Base-by-base conservation (phyloP, 177 flowering plant genomes). In the Vitis hybrid region DNA sequence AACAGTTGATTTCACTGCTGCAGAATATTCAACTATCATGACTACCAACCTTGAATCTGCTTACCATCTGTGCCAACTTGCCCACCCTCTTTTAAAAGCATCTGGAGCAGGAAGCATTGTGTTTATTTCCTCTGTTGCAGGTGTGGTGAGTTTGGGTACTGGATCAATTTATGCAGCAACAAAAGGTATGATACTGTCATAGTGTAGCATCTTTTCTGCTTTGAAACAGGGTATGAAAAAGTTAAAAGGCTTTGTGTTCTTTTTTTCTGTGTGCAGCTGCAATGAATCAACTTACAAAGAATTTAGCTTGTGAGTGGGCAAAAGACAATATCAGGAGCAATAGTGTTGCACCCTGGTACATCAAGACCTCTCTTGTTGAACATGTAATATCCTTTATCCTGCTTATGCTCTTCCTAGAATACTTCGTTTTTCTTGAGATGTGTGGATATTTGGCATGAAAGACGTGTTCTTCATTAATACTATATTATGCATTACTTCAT, bases 121-220 rank as follows among this genome's bases (percentile, higher is more conserved):
- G 68, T 87, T 85, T 75, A 75, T 86, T 55, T 87, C 92, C 26
- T 88, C 92, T 67, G 88, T 87, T 68, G 89, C 81, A 8, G 89
- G 89, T 16, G 39, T 80, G 3, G 51, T 75, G 5, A 67, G 74
- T 56, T 2, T 87, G 8, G 77, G 79, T 16, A 59, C 77, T n/a
- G 75, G 81, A 31, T 77, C 87, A 50, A 71, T 85, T 63, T 88
- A 87, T 73, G 84, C 75, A 51, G 78, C 87, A 10, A 76, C 71
- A n/a, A 87, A 87, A 84, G 86, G 90, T 85, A 50, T 51, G 49
- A 48, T 18, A 31, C 12, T 56, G 15, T 31, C 7, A 8, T 18
- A 33, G 18, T 33, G 0, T 64, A 50, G 18, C 22, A 5, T 49
- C 5, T 56, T 56, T 49, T 21, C 3, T 2, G 10, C 48, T 18